A percentile compares a stretch with the other conserved stretches of the same genome.
Evolutionary conservation across 352 stramenopile genomes (phyloP).

Genomic region (Globisporangium spiculum): DNA sequence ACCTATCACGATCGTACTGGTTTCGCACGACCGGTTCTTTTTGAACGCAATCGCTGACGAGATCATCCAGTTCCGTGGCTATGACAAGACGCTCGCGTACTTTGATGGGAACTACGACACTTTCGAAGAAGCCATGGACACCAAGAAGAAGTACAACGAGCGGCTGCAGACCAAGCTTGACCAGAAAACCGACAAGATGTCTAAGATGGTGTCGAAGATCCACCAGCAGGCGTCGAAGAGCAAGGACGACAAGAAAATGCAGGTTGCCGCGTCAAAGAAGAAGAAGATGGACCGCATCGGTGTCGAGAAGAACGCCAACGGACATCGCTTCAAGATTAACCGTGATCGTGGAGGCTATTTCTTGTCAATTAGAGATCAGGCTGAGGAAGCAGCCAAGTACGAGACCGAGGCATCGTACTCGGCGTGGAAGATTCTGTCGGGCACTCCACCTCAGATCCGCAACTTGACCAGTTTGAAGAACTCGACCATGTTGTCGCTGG

Average conservation of each 20-base stretch:
- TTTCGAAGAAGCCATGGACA: conserved; percentile 46
- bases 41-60: conserved; percentile 87
- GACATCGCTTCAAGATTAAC: conserved; percentile 57
- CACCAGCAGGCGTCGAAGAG: conserved; percentile 34
- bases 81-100: conserved; percentile 56
- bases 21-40: conserved; percentile 93
- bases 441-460: conserved; percentile 45
- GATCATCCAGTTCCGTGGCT: conserved; percentile 54
- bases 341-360: conserved; percentile 47
- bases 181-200: conserved; percentile 54
- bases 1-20: conserved; percentile 82
- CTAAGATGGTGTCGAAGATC: conserved; percentile 47
- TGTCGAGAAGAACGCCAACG: conserved; percentile 48
- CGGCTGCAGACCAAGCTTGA: conserved; percentile 46
- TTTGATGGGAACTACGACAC: conserved; percentile 63
- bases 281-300: conserved; percentile 69
- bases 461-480: conserved; percentile 49
- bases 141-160: conserved; percentile 47
- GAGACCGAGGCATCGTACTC: conserved; percentile 29
- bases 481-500: conserved; percentile 49
- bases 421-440: conserved; percentile 45
- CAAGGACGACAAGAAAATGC: conserved; percentile 65
- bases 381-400: conserved; percentile 43
- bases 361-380: conserved; percentile 26
- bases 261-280: conserved; percentile 59